A percentile compares a stretch with the other conserved stretches of the same genome.
phyloP scores from a whole-genome alignment of 176 grass and related monocot species.

The Luzula sylvatica region DNA sequence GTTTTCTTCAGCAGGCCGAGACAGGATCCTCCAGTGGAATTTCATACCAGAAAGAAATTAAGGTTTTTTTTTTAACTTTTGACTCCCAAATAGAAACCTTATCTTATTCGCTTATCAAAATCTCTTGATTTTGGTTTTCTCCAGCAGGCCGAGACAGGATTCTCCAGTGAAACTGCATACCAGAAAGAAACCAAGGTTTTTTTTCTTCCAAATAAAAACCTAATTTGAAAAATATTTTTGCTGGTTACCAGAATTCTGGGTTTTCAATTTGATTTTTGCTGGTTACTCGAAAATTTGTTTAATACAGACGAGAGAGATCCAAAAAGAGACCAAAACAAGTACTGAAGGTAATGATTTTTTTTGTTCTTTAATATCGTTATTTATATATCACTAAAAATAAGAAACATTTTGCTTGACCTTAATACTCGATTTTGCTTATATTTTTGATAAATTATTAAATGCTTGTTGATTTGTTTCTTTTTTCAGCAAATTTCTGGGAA shows the following conservation, averaged over 20 bases:
- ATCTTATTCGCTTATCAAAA: too few species aligned
- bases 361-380: too few species aligned
- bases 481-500: constrained; percentile 51
- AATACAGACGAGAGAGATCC: constrained; percentile 1
- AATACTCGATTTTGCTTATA: too few species aligned
- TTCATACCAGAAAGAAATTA: not conserved
- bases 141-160: constrained; percentile 10
- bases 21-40: constrained; percentile 1
- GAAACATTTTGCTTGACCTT: too few species aligned
- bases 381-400: too few species aligned
- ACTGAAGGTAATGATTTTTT: constrained; percentile 32
- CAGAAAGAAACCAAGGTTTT: not conserved
- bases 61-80: too few species aligned
- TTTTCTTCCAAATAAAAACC: too few species aligned
- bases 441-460: constrained; percentile 12
- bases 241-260: too few species aligned
- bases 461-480: constrained; percentile 18
- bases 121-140: not conserved
- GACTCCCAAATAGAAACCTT: too few species aligned
- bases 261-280: too few species aligned
- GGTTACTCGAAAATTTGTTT: too few species aligned
- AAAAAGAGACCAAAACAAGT: constrained; percentile 10
- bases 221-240: too few species aligned
- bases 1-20: constrained; percentile 9
- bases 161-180: constrained; percentile 1